Conservation (phyloP, 305 asterid species). For the Fraxinus velutina region DNA sequence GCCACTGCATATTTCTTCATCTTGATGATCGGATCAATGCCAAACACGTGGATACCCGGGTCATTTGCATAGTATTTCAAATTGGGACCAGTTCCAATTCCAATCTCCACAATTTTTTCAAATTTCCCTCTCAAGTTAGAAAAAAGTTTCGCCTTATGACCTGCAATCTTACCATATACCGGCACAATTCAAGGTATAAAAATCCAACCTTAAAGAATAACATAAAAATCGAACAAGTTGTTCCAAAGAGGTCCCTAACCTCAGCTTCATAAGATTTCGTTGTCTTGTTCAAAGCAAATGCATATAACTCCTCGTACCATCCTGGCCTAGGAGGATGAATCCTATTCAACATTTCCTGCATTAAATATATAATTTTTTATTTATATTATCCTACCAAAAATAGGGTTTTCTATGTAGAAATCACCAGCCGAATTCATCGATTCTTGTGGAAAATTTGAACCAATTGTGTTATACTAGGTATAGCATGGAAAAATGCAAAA, state of each 20-base stretch:
- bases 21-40: constrained; percentile 76
- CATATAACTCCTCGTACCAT: constrained; percentile 89
- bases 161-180: constrained; percentile 60
- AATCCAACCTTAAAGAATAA: background rate
- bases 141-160: constrained; percentile 61
- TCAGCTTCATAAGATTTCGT: constrained; percentile 58
- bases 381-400: background rate
- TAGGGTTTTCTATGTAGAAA: background rate
- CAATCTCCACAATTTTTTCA: constrained; percentile 64
- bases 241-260: constrained; percentile 39
- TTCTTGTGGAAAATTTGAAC: background rate
- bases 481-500: constrained; percentile 5
- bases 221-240: constrained; percentile 1
- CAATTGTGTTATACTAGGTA: background rate
- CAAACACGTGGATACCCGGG: constrained; percentile 48
- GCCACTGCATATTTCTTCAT: constrained; percentile 79
- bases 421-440: background rate
- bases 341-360: constrained; percentile 59
- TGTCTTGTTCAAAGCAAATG: constrained; percentile 48
- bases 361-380: constrained; percentile 9
- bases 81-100: constrained; percentile 94
- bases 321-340: constrained; percentile 79
- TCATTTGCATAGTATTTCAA: constrained; percentile 62
- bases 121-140: constrained; percentile 63
- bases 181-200: constrained; percentile 8